These are phyloP conservation scores for Kluyveromyces sp. DNA, from an alignment of 1,139 yeast genomes.

Conservation along the genomic window DNA sequence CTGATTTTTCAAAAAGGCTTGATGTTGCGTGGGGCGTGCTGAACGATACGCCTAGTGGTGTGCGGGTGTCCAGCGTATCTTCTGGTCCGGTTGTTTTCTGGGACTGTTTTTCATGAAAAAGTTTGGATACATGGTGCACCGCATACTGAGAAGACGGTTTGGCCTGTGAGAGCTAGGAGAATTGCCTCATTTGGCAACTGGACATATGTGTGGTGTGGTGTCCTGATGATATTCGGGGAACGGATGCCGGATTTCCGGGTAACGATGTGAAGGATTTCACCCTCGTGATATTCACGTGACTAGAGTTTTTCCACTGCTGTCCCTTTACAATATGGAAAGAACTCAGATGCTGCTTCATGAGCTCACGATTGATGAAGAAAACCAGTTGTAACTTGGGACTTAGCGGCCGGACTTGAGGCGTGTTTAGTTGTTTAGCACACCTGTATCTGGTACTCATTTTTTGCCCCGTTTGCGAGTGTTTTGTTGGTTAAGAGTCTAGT, in stretches of 20 bases:
- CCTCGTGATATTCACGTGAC: background rate
- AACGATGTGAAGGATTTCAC: background rate
- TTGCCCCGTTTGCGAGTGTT: too few relatives aligned
- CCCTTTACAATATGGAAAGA: background rate
- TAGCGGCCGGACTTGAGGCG: too few relatives aligned
- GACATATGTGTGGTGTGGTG: background rate
- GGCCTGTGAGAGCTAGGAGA: too few relatives aligned
- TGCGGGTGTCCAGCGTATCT: conserved; percentile 16
- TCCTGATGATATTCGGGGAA: background rate
- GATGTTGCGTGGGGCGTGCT: conserved; percentile 14
- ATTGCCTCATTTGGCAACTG: background rate
- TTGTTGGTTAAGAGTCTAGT: too few relatives aligned
- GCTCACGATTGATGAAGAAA: too few relatives aligned
- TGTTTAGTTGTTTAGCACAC: too few relatives aligned
- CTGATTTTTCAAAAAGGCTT: background rate
- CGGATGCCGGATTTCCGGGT: background rate
- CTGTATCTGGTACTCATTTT: too few relatives aligned
- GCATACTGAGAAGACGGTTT: background rate
- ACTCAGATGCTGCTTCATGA: too few relatives aligned
- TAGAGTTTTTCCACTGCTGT: background rate
- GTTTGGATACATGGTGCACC: conserved; percentile 1
- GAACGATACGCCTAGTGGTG: conserved; percentile 18
- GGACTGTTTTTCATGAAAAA: background rate
- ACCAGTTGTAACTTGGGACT: too few relatives aligned
- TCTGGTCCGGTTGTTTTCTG: conserved; percentile 14